These are phyloP conservation scores for Rhizophora mangle DNA, from an alignment of 345 rosid genomes.

Conservation along the genomic window DNA sequence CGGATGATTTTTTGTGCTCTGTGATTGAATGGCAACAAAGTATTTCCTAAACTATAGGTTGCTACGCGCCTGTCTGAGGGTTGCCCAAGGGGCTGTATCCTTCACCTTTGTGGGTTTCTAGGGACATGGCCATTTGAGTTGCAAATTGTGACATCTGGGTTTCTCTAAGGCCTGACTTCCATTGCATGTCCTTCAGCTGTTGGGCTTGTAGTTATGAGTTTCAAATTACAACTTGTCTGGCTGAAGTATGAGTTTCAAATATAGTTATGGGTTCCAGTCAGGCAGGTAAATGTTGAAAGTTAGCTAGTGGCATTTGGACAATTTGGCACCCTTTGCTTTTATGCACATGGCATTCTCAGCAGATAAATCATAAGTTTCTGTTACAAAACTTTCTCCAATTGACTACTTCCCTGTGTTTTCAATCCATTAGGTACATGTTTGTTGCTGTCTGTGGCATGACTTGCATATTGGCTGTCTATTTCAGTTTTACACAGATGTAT, in stretches of 20 bases:
- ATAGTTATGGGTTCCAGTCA: too few relatives aligned
- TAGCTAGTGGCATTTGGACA: not conserved
- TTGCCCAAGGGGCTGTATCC: not conserved
- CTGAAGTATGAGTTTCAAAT: too few relatives aligned
- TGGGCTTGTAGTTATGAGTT: too few relatives aligned
- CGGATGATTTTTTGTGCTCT: not conserved
- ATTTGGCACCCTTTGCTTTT: not conserved
- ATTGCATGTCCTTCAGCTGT: not conserved
- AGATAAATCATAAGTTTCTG: not conserved
- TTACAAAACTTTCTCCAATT: not conserved
- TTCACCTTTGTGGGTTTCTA: too few relatives aligned
- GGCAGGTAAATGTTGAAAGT: not conserved
- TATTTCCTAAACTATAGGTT: too few relatives aligned
- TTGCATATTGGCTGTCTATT: too few relatives aligned
- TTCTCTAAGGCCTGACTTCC: not conserved
- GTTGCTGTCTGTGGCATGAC: too few relatives aligned
- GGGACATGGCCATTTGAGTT: not conserved
- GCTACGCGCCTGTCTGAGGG: not conserved
- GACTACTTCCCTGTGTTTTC: not conserved
- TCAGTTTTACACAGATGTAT: too few relatives aligned
- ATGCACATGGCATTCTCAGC: not conserved
- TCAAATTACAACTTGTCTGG: not conserved
- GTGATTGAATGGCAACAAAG: not conserved
- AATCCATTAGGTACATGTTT: not conserved
- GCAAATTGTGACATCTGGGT: not conserved